Evolutionary conservation across 192 early-diverging fungal species (phyloP).

Genomic region (Allomyces macrogynus): DNA sequence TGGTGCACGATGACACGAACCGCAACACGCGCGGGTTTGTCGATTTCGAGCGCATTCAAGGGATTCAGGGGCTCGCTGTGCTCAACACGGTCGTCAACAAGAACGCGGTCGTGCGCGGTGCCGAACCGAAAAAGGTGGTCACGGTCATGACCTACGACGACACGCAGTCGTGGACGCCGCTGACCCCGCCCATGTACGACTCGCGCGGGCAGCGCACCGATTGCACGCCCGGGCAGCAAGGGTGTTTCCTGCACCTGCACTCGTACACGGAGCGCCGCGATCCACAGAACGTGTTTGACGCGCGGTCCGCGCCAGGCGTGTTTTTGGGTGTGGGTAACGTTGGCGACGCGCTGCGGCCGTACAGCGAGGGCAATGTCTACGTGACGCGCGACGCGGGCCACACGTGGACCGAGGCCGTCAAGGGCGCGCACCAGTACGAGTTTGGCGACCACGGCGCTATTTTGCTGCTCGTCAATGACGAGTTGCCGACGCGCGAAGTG

Average conservation of each 20-base stretch:
- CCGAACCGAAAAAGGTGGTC: constrained; percentile 37
- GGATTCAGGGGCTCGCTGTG: constrained; percentile 62
- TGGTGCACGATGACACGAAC: constrained; percentile 60
- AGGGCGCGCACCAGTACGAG: constrained; percentile 47
- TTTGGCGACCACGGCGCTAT: constrained; percentile 86
- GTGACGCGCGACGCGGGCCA: constrained; percentile 69
- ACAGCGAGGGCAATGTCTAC: constrained; percentile 47
- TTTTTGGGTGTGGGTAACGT: constrained; percentile 81
- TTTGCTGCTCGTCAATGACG: constrained; percentile 51
- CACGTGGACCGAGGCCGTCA: constrained; percentile 54
- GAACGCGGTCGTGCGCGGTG: constrained; percentile 28
- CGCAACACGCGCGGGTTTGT: constrained; percentile 48
- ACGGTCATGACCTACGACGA: constrained; percentile 78
- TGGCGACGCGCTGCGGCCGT: constrained; percentile 35
- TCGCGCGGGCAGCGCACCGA: constrained; percentile 8
- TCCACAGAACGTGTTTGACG: constrained; percentile 40
- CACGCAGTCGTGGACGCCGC: constrained; percentile 45
- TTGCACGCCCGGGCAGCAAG: constrained; percentile 10
- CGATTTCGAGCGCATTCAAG: constrained; percentile 79
- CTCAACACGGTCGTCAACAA: constrained; percentile 72
- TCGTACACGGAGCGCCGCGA: constrained; percentile 54
- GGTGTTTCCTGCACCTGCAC: constrained; percentile 64
- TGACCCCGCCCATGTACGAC: constrained; percentile 31
- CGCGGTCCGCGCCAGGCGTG: constrained; percentile 49
- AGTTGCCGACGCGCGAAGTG: constrained; percentile 39